A percentile compares a stretch with the other conserved stretches of the same genome.
These are phyloP conservation scores for Fusarium setosum DNA, from an alignment of 2,329 filamentous ascomycete genomes.

Conservation along the genomic window DNA sequence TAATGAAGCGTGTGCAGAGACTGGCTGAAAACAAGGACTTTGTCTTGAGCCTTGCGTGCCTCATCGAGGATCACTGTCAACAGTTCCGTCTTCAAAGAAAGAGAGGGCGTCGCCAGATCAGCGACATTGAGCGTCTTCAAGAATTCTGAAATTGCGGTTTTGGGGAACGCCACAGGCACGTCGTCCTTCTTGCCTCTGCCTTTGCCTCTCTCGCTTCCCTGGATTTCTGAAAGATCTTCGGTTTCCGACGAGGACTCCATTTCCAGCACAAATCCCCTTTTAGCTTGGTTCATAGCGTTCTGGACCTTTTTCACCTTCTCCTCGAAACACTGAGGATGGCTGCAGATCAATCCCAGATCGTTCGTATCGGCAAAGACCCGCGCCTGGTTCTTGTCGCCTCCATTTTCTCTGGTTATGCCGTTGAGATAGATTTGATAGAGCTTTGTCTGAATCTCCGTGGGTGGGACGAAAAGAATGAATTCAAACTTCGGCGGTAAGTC, in stretches of 20 bases:
- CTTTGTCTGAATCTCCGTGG: conserved; percentile 72
- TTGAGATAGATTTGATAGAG: conserved; percentile 68
- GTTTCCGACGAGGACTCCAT: too few species aligned
- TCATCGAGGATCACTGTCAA: conserved; percentile 77
- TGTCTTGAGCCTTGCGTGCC: conserved; percentile 72
- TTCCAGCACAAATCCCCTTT: neutral
- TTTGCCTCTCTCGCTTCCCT: neutral
- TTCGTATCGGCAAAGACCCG: conserved; percentile 51
- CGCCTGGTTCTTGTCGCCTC: conserved; percentile 13
- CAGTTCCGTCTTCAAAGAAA: conserved; percentile 77
- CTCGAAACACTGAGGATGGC: conserved; percentile 63
- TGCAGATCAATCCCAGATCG: conserved; percentile 61
- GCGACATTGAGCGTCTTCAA: conserved; percentile 51
- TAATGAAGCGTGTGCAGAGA: conserved; percentile 77
- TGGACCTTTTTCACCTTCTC: conserved; percentile 43
- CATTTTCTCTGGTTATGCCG: conserved; percentile 14
- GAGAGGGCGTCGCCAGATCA: conserved; percentile 56
- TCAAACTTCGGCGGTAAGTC: conserved; percentile 82
- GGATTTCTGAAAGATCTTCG: too few species aligned
- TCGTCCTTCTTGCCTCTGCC: neutral
- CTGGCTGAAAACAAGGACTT: conserved; percentile 84
- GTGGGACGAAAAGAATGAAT: conserved; percentile 80
- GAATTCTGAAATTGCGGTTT: conserved; percentile 41
- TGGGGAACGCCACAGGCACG: conserved; percentile 38
- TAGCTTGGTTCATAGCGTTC: neutral